A percentile compares a stretch with the other conserved stretches of the same genome.
Conservation (phyloP, 345 rosid genomes). For the Salix suchowensis region DNA sequence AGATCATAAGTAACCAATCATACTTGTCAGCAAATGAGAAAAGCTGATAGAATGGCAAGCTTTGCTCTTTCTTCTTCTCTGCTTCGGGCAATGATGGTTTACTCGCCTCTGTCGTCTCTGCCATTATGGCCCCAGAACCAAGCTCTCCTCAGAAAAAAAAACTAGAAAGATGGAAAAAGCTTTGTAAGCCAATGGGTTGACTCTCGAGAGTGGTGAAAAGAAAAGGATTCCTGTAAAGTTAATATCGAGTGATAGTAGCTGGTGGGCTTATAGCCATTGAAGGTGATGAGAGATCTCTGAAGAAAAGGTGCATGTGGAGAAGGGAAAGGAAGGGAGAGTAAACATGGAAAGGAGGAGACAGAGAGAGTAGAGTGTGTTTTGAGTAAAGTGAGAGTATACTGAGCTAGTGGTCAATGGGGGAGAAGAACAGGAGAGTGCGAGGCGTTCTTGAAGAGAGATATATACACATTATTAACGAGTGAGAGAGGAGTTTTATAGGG, state of each 20-base stretch:
- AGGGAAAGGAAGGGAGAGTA: not conserved
- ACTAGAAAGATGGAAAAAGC: not conserved
- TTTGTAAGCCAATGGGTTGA: not conserved
- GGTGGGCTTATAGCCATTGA: conserved; percentile 14
- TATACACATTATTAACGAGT: not conserved
- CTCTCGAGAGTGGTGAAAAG: not conserved
- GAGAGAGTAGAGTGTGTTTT: not conserved
- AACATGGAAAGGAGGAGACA: conserved; percentile 10
- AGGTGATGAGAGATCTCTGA: conserved; percentile 16
- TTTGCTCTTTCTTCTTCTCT: conserved; percentile 94
- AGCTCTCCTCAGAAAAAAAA: not conserved
- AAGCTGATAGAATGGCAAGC: conserved; percentile 84
- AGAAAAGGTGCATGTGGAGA: not conserved
- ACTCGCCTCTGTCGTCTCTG: conserved; percentile 58
- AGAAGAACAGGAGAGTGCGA: not conserved
- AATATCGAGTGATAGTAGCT: not conserved
- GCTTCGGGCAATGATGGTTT: conserved; percentile 64
- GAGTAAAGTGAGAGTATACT: not conserved
- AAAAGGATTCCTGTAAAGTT: not conserved
- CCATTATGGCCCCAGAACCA: conserved; percentile 35
- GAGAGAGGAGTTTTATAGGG: conserved; percentile 11
- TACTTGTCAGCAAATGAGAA: conserved; percentile 92
- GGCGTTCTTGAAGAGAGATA: conserved; percentile 3
- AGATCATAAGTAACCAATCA: conserved; percentile 71
- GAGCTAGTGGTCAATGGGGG: conserved; percentile 41